These are phyloP conservation scores for Vanilla planifolia DNA, from an alignment of 106 monocot species.

Conservation along the genomic window DNA sequence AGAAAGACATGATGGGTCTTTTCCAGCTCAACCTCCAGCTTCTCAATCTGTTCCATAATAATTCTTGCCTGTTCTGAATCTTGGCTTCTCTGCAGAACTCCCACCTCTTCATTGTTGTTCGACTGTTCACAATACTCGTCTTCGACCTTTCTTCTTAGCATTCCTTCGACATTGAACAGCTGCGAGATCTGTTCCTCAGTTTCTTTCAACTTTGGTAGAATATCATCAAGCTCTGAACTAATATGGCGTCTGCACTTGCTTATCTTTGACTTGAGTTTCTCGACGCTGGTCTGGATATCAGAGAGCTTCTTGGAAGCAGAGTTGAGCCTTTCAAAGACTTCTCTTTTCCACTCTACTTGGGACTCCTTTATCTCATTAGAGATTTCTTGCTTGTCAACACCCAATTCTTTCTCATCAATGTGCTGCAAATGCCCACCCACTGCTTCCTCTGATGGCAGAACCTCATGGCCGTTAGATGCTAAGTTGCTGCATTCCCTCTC, in stretches of 20 bases:
- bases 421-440: constrained; percentile 37
- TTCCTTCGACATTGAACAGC: constrained; percentile 34
- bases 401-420: constrained; percentile 56
- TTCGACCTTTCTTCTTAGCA: constrained; percentile 48
- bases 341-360: constrained; percentile 44
- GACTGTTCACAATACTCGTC: constrained; percentile 10
- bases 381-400: constrained; percentile 46
- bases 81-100: constrained; percentile 17
- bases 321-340: constrained; percentile 37
- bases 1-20: constrained; percentile 56
- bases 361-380: constrained; percentile 16
- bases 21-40: constrained; percentile 70
- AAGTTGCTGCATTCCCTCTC: constrained; percentile 23
- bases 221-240: constrained; percentile 23
- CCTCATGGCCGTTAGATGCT: constrained; percentile 10
- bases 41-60: constrained; percentile 66
- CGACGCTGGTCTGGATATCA: constrained; percentile 28
- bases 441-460: constrained; percentile 31
- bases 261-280: constrained; percentile 45
- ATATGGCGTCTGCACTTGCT: constrained; percentile 22
- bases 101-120: constrained; percentile 10
- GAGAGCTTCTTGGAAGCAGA: constrained; percentile 53
- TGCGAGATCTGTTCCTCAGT: constrained; percentile 46
- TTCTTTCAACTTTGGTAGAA: constrained; percentile 51
- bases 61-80: constrained; percentile 39